Percentiles rank a stretch among this genome's conserved stretches.
Evolutionary conservation across 192 early-diverging fungal genomes (phyloP).

Genomic region (Lobosporangium transversale): DNA sequence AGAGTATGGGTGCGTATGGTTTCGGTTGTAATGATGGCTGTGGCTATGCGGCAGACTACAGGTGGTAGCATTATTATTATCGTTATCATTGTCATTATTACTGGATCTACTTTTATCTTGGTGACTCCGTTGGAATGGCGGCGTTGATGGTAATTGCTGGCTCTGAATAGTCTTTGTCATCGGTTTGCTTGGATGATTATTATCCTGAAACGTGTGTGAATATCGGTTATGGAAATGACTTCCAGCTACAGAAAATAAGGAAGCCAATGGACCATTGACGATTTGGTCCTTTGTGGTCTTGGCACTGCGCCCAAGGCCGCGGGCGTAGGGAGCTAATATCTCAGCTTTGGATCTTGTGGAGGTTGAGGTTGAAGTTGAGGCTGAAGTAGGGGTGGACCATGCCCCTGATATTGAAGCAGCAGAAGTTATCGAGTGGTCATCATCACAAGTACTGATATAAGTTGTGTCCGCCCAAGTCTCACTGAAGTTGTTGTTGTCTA

Average conservation of each 20-base stretch:
- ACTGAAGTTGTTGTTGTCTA: too few relatives aligned
- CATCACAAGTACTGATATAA: background rate
- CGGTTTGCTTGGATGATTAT: too few relatives aligned
- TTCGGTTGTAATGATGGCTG: background rate
- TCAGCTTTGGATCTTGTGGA: too few relatives aligned
- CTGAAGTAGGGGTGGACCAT: background rate
- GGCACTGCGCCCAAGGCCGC: background rate
- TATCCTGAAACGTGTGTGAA: background rate
- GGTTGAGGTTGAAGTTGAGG: too few relatives aligned
- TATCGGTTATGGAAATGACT: background rate
- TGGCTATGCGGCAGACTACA: background rate
- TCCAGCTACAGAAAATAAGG: slow-evolving; percentile 3
- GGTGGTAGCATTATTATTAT: background rate
- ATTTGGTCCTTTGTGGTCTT: background rate
- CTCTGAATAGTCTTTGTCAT: background rate
- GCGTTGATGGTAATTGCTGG: background rate
- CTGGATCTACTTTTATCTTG: too few relatives aligned
- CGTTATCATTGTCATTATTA: background rate
- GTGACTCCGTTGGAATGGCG: background rate
- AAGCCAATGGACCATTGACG: background rate
- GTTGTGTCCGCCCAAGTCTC: background rate
- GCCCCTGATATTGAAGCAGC: background rate
- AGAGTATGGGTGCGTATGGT: background rate
- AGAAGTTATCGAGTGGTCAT: background rate
- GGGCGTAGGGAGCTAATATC: background rate